Evolutionary conservation across 1,284 basidiomycete species (phyloP).

Genomic region (Irpex rosettiformis): DNA sequence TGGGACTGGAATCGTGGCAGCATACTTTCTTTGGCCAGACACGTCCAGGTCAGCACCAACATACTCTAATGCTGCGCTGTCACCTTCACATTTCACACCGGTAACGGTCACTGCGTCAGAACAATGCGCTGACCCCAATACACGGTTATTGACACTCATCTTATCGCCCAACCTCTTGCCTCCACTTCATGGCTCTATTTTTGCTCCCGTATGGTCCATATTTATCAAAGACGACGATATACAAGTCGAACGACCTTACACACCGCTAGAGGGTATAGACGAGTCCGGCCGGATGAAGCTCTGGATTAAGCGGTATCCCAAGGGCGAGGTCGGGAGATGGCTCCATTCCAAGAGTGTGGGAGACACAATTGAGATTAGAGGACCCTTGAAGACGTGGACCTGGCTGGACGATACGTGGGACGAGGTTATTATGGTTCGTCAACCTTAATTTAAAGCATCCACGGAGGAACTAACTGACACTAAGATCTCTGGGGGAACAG

Average conservation of each 20-base stretch:
- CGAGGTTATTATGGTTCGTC: conserved; percentile 71
- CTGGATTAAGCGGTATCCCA: conserved; percentile 77
- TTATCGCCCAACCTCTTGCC: conserved; percentile 46
- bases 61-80: conserved; percentile 36
- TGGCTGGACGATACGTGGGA: conserved; percentile 66
- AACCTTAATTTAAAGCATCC: not conserved
- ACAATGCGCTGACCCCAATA: conserved; percentile 37
- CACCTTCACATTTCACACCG: conserved; percentile 60
- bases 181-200: conserved; percentile 18
- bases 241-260: conserved; percentile 86
- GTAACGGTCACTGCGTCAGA: conserved; percentile 54
- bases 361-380: conserved; percentile 72
- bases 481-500: conserved; percentile 82
- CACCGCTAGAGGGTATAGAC: conserved; percentile 70
- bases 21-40: conserved; percentile 50
- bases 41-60: conserved; percentile 37
- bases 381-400: conserved; percentile 71
- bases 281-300: conserved; percentile 59
- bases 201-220: conserved; percentile 65
- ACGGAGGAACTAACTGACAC: conserved; percentile 5
- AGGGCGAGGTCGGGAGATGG: conserved; percentile 82
- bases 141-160: conserved; percentile 51
- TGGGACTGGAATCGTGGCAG: conserved; percentile 36
- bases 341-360: conserved; percentile 67
- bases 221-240: conserved; percentile 85